phyloP scores from a whole-genome alignment of 2,329 filamentous ascomycete species.

The Exophiala spinifera region DNA sequence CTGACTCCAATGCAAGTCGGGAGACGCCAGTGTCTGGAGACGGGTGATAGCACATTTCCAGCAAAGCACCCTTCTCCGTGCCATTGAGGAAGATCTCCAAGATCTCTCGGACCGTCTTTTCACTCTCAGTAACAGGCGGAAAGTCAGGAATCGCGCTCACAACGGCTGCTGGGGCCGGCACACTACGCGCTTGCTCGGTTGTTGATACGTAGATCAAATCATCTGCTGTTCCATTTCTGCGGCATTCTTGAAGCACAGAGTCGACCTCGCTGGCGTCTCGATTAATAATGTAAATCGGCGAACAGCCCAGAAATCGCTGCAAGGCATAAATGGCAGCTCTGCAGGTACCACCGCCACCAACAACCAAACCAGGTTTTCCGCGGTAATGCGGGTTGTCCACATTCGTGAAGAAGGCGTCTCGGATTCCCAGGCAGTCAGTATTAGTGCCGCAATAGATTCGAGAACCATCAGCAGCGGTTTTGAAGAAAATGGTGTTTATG shows the following conservation, averaged over 20 bases:
- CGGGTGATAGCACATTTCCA: constrained; percentile 85
- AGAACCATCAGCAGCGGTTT: constrained; percentile 40
- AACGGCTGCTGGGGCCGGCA: constrained; percentile 63
- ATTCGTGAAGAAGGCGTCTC: constrained; percentile 63
- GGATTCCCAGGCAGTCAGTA: constrained; percentile 75
- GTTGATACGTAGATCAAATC: constrained; percentile 60
- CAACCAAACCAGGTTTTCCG: constrained; percentile 64
- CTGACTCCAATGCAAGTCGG: constrained; percentile 56
- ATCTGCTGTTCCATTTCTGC: constrained; percentile 56
- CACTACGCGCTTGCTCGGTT: constrained; percentile 55
- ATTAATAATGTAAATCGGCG: constrained; percentile 73
- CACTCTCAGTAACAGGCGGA: constrained; percentile 62
- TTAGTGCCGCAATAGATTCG: constrained; percentile 68
- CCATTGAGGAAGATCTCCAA: constrained; percentile 38
- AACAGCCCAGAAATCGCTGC: constrained; percentile 65
- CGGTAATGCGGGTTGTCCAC: constrained; percentile 49
- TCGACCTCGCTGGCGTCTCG: constrained; percentile 66
- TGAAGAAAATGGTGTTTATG: constrained; percentile 74
- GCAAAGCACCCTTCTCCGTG: constrained; percentile 61
- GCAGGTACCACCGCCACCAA: constrained; percentile 77
- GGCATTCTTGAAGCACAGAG: constrained; percentile 64
- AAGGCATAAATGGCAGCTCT: constrained; percentile 74
- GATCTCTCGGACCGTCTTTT: constrained; percentile 59
- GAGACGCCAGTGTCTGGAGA: constrained; percentile 65
- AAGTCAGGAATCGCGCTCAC: constrained; percentile 76